Evolutionary conservation across 306 rosid genomes (phyloP).

Genomic region (Clitoria ternatea): DNA sequence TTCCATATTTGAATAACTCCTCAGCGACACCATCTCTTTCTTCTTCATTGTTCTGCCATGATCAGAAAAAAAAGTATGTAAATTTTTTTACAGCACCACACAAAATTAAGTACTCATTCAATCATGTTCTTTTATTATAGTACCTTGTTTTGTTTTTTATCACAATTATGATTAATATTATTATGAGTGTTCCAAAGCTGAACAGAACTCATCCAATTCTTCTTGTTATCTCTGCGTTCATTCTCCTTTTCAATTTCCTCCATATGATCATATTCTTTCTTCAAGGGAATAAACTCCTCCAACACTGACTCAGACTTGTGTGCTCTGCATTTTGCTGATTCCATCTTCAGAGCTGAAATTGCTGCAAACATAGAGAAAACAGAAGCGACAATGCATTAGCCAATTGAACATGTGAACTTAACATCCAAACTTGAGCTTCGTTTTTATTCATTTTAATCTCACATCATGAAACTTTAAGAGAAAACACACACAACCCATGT

Average conservation of each 20-base stretch:
- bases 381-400: background rate
- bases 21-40: background rate
- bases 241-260: background rate
- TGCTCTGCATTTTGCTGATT: constrained; percentile 34
- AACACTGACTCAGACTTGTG: constrained; percentile 9
- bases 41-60: background rate
- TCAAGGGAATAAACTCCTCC: constrained; percentile 1
- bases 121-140: too few species aligned
- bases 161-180: background rate
- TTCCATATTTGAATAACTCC: background rate
- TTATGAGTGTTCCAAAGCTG: constrained; percentile 10
- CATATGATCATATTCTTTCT: background rate
- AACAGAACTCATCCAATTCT: constrained; percentile 1
- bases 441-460: background rate
- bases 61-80: background rate
- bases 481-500: background rate
- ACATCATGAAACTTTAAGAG: background rate
- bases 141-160: background rate
- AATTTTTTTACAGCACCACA: background rate
- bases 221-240: background rate
- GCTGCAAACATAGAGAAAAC: background rate
- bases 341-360: constrained; percentile 35
- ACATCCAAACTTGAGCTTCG: too few species aligned
- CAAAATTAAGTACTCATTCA: background rate
- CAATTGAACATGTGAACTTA: background rate